Base-by-base conservation (phyloP, 441 rosid genomes). In the Metrosideros polymorpha region DNA sequence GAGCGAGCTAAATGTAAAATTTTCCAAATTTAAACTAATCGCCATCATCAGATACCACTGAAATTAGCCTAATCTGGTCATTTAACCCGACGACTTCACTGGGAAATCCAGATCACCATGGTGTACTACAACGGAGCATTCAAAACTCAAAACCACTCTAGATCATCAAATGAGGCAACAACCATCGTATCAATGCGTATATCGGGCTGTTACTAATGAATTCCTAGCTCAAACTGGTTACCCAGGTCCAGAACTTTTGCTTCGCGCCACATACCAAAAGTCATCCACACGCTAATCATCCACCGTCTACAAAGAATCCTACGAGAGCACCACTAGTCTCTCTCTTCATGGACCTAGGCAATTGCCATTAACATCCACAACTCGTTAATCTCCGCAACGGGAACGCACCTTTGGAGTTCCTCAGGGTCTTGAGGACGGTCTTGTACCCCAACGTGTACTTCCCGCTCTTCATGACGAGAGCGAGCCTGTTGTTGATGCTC, bases 401-500 rank as follows among this genome's bases (percentile, higher is more conserved):
- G 54, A 54, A 85, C 59, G 84, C 32, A 90, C 92, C 92, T 85
- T 90, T 90, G 39, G 92, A 90, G 85, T 47, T 92, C 32, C 93
- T 87, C 47, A 87, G 91, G 71, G 91, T 85, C 30, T 87, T 88
- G 83, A 93, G 95, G 17, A 91, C 95, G 52, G 93, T 92, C 84
- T 94, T 94, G 95, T 93, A 92, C 0, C 95, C 96, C 1, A 94
- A 91, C 43, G 93, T 91, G 92, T 88, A 93, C 85, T 93, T 94
- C 5, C 97, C 97, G 87, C 95, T 93, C 93, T 94, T 94, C 97
- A 93, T 91, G 84, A 94, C 95, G 5, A 94, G 92, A 91, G 97
- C 95, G 45, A 94, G 89, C 91, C 95, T 91, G 92, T 90, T 93
- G 92, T 93, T 92, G 86, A 92, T 92, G 88, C 91, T 87, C 88